Evolutionary conservation across 371 early-diverging fungal species (phyloP), one percentile per base, ranked within the genome.

Genomic region (Capillidium heterosporum): DNA sequence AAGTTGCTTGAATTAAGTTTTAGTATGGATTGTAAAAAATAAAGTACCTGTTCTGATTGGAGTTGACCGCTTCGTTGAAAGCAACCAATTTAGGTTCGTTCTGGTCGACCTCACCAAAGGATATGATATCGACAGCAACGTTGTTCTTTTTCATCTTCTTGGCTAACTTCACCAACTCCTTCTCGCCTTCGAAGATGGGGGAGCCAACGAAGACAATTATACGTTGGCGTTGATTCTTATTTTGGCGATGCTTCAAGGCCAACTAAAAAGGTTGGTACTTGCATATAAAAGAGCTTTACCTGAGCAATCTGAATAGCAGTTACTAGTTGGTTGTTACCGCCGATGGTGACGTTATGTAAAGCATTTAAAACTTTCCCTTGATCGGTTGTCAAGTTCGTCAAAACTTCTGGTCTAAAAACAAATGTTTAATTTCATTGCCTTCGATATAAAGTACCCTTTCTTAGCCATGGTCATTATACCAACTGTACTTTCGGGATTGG

Each of bases 141-240:
- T 90, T 93, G 73, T 95, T 96, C 77, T 95, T 95, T 68, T 97
- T 91, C 59, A 96, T 76, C 61, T 91, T 92, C 73, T 92, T 95
- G 59, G 90, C 93, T 40, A 95, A 67, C 61, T 78, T 82, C 35
- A 94, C 85, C 28, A 98, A 67, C 29, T 88, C 64, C 67, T 86
- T 84, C 66, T 91, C 88, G 42, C 87, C 89, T 28, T 80, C 68
- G 27, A 74, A 72, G 19, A 96, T 64, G 35, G 94, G 94, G 56
- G 88, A 86, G 23, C 91, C 95, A 4, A 92, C 87, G 74, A 99
- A 96, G 21, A 86, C 89, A 63, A 97, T 79, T 49, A 99, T 83
- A 44, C 92, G 71, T 69, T 94, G 95, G 53, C 82, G 77, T 67
- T 94, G 94, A 63, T 91, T 88, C 72, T 91, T 91, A 72, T 93